Evolutionary conservation across 148 eudicot genomes (phyloP).

Genomic region (Chenopodium album): DNA sequence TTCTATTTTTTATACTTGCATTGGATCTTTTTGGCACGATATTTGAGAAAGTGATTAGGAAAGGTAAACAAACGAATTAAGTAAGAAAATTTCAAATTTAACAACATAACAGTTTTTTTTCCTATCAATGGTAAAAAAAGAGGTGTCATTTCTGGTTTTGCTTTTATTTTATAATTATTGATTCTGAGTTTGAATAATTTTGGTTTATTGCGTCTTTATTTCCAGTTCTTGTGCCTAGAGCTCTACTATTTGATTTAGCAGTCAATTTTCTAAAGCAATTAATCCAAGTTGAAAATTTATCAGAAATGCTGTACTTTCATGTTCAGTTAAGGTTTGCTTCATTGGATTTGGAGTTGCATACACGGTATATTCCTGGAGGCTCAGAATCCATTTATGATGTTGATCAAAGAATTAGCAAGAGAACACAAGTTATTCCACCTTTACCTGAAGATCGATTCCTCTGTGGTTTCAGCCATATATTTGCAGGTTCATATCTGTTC

Average conservation of each 20-base stretch:
- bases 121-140: too few species aligned
- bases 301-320: constrained; percentile 6
- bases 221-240: neutral
- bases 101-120: too few species aligned
- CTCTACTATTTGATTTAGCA: neutral
- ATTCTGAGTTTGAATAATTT: neutral
- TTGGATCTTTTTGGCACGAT: too few species aligned
- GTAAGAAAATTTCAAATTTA: too few species aligned
- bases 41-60: too few species aligned
- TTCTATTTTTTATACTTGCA: too few species aligned
- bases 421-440: constrained; percentile 83
- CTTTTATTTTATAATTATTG: neutral
- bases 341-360: constrained; percentile 89
- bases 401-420: constrained; percentile 68
- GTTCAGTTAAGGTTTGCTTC: constrained; percentile 72
- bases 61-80: too few species aligned
- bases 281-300: neutral
- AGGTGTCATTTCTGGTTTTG: too few species aligned
- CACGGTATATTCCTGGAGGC: constrained; percentile 74
- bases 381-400: constrained; percentile 87
- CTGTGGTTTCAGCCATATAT: constrained; percentile 91
- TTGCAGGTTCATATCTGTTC: constrained; percentile 60
- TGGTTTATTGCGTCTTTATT: neutral
- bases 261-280: neutral
- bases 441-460: constrained; percentile 89